These are phyloP conservation scores for Ceratobasidium sp. DNA, from an alignment of 1,284 basidiomycete genomes.

Conservation along the genomic window DNA sequence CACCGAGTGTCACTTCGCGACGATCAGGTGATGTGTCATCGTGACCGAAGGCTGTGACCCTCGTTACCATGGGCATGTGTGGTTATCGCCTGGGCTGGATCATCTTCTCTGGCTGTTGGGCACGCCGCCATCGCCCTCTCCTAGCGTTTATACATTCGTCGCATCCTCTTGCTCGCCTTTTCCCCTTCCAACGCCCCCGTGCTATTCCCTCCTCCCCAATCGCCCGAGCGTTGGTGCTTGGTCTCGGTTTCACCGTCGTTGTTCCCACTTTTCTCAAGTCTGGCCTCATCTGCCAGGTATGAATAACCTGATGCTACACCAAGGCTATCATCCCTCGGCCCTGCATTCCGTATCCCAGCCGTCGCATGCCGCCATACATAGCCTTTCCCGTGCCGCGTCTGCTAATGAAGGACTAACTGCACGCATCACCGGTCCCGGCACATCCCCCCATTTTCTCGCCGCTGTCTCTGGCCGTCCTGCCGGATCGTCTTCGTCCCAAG, in stretches of 20 bases:
- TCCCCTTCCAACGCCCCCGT: neutral
- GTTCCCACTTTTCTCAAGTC: neutral
- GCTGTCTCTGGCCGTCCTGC: slow-evolving; percentile 10
- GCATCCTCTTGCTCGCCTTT: neutral
- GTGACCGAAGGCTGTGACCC: neutral
- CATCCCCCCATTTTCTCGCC: slow-evolving; percentile 30
- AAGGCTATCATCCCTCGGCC: slow-evolving; percentile 20
- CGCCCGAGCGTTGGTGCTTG: neutral
- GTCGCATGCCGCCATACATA: neutral
- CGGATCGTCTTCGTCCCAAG: neutral
- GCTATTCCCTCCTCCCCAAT: neutral
- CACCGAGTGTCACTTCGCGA: neutral
- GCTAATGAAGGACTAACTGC: slow-evolving; percentile 32
- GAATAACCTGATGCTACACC: slow-evolving; percentile 31
- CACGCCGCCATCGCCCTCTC: slow-evolving; percentile 35
- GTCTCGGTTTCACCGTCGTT: neutral
- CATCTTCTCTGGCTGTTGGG: slow-evolving; percentile 29
- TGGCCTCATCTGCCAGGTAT: neutral
- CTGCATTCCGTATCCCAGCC: slow-evolving; percentile 19
- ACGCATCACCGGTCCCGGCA: slow-evolving; percentile 23
- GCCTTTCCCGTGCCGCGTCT: slow-evolving; percentile 15
- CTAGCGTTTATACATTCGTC: slow-evolving; percentile 15
- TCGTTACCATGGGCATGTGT: slow-evolving; percentile 11
- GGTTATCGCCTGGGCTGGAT: slow-evolving; percentile 34
- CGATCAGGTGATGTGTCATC: neutral